Evolutionary conservation across 2,329 filamentous ascomycete genomes (phyloP).

Genomic region (Apiospora koreana): DNA sequence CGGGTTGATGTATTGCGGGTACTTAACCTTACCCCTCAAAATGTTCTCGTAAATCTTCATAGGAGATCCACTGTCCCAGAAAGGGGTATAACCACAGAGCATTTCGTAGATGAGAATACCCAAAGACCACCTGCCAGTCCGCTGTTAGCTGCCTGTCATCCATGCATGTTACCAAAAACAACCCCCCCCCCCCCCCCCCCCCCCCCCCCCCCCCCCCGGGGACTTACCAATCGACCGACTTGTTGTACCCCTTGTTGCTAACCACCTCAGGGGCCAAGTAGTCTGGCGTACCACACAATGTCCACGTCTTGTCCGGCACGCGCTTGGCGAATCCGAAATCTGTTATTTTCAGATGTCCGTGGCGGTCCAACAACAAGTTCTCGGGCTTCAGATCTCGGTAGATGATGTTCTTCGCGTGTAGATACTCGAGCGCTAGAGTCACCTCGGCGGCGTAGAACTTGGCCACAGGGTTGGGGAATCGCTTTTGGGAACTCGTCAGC

Average conservation of each 20-base stretch:
- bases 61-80: constrained; percentile 96
- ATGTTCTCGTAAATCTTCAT: constrained; percentile 99
- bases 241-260: constrained; percentile 99
- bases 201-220: not conserved
- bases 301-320: constrained; percentile 99
- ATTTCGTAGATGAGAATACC: constrained; percentile 99
- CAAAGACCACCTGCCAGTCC: constrained; percentile 80
- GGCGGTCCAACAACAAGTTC: constrained; percentile 86
- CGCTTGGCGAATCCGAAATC: constrained; percentile 99
- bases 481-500: constrained; percentile 51
- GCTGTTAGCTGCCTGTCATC: not conserved
- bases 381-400: constrained; percentile 97
- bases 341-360: constrained; percentile 94
- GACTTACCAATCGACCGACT: constrained; percentile 94
- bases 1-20: constrained; percentile 91
- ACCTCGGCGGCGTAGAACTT: constrained; percentile 99
- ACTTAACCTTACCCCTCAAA: constrained; percentile 92
- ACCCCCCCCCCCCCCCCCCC: too few relatives aligned
- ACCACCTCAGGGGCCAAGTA: constrained; percentile 98
- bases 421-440: constrained; percentile 90
- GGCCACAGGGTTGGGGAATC: constrained; percentile 96
- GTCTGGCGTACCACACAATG: constrained; percentile 93
- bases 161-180: not conserved
- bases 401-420: constrained; percentile 94
- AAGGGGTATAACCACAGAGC: constrained; percentile 97